phyloP scores from a whole-genome alignment of 2,329 filamentous ascomycete species.

The Penicillium sp. region DNA sequence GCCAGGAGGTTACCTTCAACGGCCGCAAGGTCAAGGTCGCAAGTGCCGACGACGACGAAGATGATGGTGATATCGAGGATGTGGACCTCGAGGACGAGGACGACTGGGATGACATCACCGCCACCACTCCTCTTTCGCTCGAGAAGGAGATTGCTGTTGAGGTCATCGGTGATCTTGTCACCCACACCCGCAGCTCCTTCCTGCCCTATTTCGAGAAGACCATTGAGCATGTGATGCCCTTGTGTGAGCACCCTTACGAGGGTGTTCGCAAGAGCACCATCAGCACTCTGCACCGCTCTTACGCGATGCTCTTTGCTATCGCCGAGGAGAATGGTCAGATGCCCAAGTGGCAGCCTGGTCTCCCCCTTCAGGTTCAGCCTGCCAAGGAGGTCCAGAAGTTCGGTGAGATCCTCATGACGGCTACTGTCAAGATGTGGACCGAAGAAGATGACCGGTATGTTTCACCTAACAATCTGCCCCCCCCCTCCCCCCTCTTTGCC shows the following conservation, averaged over 20 bases:
- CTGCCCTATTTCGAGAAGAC: conserved; percentile 87
- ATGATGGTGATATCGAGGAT: conserved; percentile 57
- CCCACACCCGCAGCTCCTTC: conserved; percentile 75
- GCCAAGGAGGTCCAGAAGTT: conserved; percentile 77
- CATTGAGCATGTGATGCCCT: conserved; percentile 73
- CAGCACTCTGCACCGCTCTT: conserved; percentile 88
- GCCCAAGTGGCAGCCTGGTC: conserved; percentile 82
- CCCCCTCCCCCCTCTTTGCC: conserved; percentile 10
- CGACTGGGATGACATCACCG: conserved; percentile 78
- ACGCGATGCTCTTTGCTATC: conserved; percentile 84
- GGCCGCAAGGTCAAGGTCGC: conserved; percentile 86
- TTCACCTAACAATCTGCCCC: conserved; percentile 16
- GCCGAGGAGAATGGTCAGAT: conserved; percentile 75
- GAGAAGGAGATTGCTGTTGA: conserved; percentile 98
- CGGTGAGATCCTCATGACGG: conserved; percentile 77
- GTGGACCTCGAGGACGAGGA: conserved; percentile 75
- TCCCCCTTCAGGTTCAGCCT: conserved; percentile 78
- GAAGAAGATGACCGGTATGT: conserved; percentile 94
- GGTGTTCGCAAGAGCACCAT: conserved; percentile 90
- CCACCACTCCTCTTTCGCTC: conserved; percentile 82
- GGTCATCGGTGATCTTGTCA: conserved; percentile 88
- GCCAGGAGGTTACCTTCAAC: conserved; percentile 71
- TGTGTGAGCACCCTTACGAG: conserved; percentile 87
- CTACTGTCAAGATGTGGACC: conserved; percentile 80
- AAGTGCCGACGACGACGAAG: conserved; percentile 58